These are phyloP conservation scores for Penicillium sclerotiorum DNA, from an alignment of 2,329 filamentous ascomycete genomes.

Conservation along the genomic window DNA sequence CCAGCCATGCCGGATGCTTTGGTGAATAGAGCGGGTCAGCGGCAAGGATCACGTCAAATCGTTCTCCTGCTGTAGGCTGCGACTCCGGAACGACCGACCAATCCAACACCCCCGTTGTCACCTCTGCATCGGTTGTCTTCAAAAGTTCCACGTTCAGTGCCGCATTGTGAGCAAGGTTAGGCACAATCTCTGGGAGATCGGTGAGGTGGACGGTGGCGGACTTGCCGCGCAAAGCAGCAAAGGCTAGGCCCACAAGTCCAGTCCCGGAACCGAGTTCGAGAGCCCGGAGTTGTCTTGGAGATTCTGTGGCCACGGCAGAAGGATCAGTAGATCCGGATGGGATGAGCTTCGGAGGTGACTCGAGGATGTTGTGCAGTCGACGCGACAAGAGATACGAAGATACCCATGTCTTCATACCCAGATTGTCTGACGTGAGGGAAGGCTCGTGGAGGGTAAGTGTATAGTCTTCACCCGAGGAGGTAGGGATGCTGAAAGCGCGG, in stretches of 20 bases:
- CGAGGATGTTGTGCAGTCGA: constrained; percentile 58
- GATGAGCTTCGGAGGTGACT: constrained; percentile 35
- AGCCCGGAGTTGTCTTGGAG: constrained; percentile 37
- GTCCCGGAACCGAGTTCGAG: constrained; percentile 90
- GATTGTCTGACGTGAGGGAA: constrained; percentile 79
- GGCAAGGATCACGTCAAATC: constrained; percentile 70
- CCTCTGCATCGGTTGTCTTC: constrained; percentile 56
- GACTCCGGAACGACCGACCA: constrained; percentile 57
- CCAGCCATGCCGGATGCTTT: constrained; percentile 75
- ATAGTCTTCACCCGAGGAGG: constrained; percentile 50
- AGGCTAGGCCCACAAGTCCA: constrained; percentile 84
- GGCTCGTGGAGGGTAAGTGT: constrained; percentile 80
- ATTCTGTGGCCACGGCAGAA: constrained; percentile 19
- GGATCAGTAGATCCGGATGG: constrained; percentile 25
- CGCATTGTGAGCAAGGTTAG: constrained; percentile 77
- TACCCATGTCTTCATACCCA: constrained; percentile 95
- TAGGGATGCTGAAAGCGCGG: constrained; percentile 62
- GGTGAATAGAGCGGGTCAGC: constrained; percentile 88
- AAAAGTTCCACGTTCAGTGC: constrained; percentile 64
- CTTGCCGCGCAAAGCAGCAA: constrained; percentile 67
- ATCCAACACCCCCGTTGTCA: constrained; percentile 69
- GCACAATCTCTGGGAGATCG: constrained; percentile 80
- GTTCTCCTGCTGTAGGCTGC: constrained; percentile 34
- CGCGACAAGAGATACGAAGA: constrained; percentile 84
- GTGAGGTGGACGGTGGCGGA: constrained; percentile 69